These are phyloP conservation scores for Thalia dealbata DNA, from an alignment of 176 grass and related monocot species.

Conservation along the genomic window DNA sequence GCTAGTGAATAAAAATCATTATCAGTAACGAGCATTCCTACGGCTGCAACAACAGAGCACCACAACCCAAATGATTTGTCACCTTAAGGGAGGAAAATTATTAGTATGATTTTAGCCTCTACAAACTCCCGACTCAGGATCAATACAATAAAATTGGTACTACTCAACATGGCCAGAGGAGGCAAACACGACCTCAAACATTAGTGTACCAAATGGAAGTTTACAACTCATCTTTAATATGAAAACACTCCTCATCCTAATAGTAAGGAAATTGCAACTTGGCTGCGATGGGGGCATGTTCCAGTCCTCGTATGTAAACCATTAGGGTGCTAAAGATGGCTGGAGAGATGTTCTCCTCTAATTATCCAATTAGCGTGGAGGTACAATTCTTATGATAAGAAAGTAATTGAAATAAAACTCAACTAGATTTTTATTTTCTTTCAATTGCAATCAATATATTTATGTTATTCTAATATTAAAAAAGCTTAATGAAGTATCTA, in stretches of 20 bases:
- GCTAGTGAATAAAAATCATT: background rate
- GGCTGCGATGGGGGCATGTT: conserved; percentile 54
- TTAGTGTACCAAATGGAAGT: background rate
- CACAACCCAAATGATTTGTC: too few species aligned
- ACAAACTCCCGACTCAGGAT: background rate
- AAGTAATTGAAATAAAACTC: too few species aligned
- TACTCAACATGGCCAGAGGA: background rate
- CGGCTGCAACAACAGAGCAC: background rate
- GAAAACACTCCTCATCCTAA: conserved; percentile 67
- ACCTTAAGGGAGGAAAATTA: background rate
- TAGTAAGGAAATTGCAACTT: conserved; percentile 69
- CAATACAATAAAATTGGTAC: background rate
- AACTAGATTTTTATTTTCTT: too few species aligned
- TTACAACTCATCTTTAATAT: conserved; percentile 76
- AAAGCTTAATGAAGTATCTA: too few species aligned
- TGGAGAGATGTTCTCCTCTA: too few species aligned
- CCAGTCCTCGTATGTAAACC: too few species aligned
- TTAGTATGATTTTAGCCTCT: background rate
- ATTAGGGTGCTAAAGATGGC: too few species aligned
- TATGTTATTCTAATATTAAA: too few species aligned
- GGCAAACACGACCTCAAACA: background rate
- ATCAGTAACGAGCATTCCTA: background rate
- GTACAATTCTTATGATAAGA: too few species aligned
- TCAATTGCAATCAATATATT: too few species aligned
- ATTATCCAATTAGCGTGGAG: too few species aligned